Conservation (phyloP, 164 flowering plant genomes). For the Buxus sempervirens region DNA sequence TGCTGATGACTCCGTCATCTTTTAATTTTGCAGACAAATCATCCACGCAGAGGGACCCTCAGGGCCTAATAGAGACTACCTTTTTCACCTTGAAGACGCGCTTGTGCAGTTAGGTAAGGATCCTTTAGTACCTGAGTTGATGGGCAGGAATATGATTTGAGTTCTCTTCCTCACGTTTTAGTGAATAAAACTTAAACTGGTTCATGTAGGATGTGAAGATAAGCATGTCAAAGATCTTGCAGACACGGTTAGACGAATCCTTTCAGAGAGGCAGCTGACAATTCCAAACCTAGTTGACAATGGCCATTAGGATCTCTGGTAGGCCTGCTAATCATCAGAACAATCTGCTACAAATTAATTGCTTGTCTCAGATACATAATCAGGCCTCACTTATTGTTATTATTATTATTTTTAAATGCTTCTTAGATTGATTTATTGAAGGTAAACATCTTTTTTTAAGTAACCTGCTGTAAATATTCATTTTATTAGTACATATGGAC, state of each 20-base stretch:
- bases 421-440: too few relatives aligned
- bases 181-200: neutral
- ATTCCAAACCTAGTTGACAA: slow-evolving; percentile 7
- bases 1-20: neutral
- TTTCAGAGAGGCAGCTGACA: slow-evolving; percentile 28
- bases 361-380: too few relatives aligned
- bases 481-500: too few relatives aligned
- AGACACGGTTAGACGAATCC: slow-evolving; percentile 53
- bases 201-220: slow-evolving; percentile 62
- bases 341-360: too few relatives aligned
- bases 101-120: slow-evolving; percentile 58
- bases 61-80: slow-evolving; percentile 93
- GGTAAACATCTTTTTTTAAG: too few relatives aligned
- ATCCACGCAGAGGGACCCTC: slow-evolving; percentile 84
- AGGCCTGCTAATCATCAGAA: neutral
- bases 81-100: slow-evolving; percentile 77
- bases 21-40: slow-evolving; percentile 60
- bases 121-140: neutral
- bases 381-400: too few relatives aligned
- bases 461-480: too few relatives aligned
- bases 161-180: neutral
- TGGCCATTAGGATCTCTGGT: neutral
- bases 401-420: too few relatives aligned
- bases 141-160: too few relatives aligned
- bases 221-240: slow-evolving; percentile 79